phyloP scores from a whole-genome alignment of 805 yeast species.

The Limtongozyma cylindracea region DNA sequence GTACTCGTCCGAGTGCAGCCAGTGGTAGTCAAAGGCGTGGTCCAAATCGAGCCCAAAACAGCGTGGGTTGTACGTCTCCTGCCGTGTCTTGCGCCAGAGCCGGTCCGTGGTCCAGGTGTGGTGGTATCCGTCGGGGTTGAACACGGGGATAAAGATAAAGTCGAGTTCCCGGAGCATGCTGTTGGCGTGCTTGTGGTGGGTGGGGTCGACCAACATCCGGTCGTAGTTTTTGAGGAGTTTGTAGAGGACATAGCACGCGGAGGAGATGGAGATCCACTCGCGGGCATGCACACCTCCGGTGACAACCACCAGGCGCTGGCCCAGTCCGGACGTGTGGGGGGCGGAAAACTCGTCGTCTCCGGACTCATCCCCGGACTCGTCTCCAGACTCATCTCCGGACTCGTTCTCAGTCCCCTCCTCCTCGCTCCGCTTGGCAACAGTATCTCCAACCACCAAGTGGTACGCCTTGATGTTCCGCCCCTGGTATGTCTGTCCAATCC shows the following conservation, averaged over 20 bases:
- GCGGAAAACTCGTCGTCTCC: no score
- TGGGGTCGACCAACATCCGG: background rate
- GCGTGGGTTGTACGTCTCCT: conserved; percentile 6
- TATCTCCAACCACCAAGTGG: no score
- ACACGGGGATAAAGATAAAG: conserved; percentile 56
- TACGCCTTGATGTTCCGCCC: no score
- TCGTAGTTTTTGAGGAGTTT: conserved; percentile 8
- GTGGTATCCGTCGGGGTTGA: conserved; percentile 80
- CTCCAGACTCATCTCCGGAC: no score
- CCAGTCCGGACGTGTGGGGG: no score
- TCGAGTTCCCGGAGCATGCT: conserved; percentile 31
- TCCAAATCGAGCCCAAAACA: conserved; percentile 78
- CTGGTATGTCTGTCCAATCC: no score
- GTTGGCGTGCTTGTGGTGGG: conserved; percentile 10
- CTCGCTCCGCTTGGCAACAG: no score
- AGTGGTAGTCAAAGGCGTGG: conserved; percentile 57
- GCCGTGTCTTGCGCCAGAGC: conserved; percentile 77
- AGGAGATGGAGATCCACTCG: conserved; percentile 66
- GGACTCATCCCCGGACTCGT: no score
- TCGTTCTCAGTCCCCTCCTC: no score
- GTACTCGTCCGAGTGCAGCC: conserved; percentile 30
- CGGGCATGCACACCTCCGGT: conserved; percentile 79
- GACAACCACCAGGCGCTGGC: conserved; percentile 43
- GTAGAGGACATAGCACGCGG: conserved; percentile 32
- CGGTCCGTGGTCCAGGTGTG: conserved; percentile 64